These are phyloP conservation scores for Plasmodium yoelii DNA, from an alignment of 169 alveolate species.

Conservation along the genomic window DNA sequence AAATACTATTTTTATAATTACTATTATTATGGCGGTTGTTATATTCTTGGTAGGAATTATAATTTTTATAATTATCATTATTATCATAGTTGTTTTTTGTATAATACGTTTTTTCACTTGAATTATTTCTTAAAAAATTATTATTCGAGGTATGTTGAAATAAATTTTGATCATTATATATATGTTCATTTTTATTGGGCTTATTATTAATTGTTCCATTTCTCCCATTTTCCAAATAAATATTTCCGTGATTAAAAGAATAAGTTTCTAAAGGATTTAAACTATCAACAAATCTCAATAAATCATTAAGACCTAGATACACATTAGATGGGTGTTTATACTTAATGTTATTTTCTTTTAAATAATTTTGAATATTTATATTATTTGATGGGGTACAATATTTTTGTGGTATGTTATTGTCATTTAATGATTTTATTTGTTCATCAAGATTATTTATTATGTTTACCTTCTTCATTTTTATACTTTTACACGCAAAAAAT, in stretches of 20 bases:
- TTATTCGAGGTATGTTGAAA: background rate
- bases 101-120: background rate
- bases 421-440: conserved; percentile 58
- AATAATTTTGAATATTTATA: conserved; percentile 59
- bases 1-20: background rate
- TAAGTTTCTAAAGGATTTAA: conserved; percentile 16
- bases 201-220: background rate
- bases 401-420: conserved; percentile 62
- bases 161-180: background rate
- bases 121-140: conserved; percentile 9
- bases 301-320: conserved; percentile 52
- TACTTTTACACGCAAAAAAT: background rate
- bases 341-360: conserved; percentile 22
- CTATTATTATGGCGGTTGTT: conserved; percentile 6
- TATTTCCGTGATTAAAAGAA: background rate
- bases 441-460: conserved; percentile 60
- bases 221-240: background rate
- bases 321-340: conserved; percentile 24
- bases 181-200: background rate
- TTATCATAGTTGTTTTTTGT: background rate
- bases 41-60: background rate
- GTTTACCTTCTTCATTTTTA: conserved; percentile 30
- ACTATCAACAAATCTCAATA: conserved; percentile 34
- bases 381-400: conserved; percentile 52
- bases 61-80: background rate